These are phyloP conservation scores for Psilocybe mexicana DNA, from an alignment of 1,284 basidiomycete genomes.

Conservation along the genomic window DNA sequence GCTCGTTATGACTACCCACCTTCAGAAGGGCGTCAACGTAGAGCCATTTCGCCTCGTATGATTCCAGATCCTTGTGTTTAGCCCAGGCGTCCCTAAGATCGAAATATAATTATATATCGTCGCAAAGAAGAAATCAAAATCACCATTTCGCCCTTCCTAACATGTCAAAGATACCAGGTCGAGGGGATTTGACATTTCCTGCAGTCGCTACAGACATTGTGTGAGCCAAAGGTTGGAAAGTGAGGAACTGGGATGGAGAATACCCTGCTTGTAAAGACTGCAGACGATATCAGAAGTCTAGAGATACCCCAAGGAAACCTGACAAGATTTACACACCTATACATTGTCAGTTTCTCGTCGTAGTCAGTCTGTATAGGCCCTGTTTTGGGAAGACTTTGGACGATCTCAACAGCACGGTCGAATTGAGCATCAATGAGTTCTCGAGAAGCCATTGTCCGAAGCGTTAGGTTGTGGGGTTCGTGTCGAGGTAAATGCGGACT, in stretches of 20 bases:
- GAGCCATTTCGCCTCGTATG: slow-evolving; percentile 83
- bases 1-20: slow-evolving; percentile 39
- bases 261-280: slow-evolving; percentile 92
- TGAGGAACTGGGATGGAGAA: not conserved
- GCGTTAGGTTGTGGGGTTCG: not conserved
- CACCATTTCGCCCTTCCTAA: slow-evolving; percentile 94
- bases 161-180: slow-evolving; percentile 93
- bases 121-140: slow-evolving; percentile 18
- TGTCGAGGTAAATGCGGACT: not conserved
- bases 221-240: slow-evolving; percentile 1
- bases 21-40: slow-evolving; percentile 90
- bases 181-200: slow-evolving; percentile 77
- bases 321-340: slow-evolving; percentile 57
- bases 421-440: slow-evolving; percentile 81
- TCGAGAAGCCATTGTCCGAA: slow-evolving; percentile 52
- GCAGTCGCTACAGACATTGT: slow-evolving; percentile 66
- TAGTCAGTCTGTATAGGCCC: slow-evolving; percentile 97
- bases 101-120: slow-evolving; percentile 26
- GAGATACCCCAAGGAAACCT: not conserved
- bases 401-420: slow-evolving; percentile 92
- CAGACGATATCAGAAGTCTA: not conserved
- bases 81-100: slow-evolving; percentile 88
- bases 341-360: slow-evolving; percentile 95
- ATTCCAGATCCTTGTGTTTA: slow-evolving; percentile 81
- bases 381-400: slow-evolving; percentile 89